Evolutionary conservation across 2,329 filamentous ascomycete genomes (phyloP).

Genomic region (Penicillium corylophilum): DNA sequence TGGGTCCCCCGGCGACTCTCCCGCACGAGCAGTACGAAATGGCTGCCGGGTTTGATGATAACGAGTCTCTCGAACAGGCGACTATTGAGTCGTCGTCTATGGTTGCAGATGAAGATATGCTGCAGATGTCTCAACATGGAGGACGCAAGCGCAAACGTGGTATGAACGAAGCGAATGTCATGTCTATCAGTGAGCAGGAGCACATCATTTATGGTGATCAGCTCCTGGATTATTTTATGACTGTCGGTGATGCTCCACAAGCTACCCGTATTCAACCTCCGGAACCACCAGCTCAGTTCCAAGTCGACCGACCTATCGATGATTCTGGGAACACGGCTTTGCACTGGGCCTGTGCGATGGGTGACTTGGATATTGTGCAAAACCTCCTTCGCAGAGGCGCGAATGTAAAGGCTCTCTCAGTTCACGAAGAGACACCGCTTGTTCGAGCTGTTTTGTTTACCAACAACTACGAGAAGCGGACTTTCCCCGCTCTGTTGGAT

Average conservation of each 20-base stretch:
- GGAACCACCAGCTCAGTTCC: constrained; percentile 79
- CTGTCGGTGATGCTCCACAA: constrained; percentile 72
- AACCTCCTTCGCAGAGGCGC: constrained; percentile 81
- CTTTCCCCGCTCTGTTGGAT: constrained; percentile 80
- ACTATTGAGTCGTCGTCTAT: constrained; percentile 83
- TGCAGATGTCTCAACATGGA: constrained; percentile 66
- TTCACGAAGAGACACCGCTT: constrained; percentile 78
- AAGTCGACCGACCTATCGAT: constrained; percentile 90
- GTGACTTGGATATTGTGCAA: constrained; percentile 86
- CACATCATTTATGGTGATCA: constrained; percentile 91
- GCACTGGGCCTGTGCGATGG: constrained; percentile 98
- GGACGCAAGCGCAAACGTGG: constrained; percentile 74
- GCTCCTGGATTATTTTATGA: constrained; percentile 92
- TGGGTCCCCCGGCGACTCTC: constrained; percentile 35
- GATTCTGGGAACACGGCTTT: constrained; percentile 88
- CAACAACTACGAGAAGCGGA: constrained; percentile 92
- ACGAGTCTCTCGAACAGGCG: constrained; percentile 78
- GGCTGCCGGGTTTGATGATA: constrained; percentile 65
- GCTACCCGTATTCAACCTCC: constrained; percentile 60
- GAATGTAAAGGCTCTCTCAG: constrained; percentile 67
- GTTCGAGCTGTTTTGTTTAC: constrained; percentile 96
- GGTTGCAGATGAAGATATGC: constrained; percentile 77
- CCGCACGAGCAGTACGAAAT: constrained; percentile 66
- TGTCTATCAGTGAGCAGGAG: constrained; percentile 69
- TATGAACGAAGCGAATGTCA: constrained; percentile 58